Evolutionary conservation across 2,329 filamentous ascomycete genomes (phyloP), one percentile per base, ranked within the genome.

Genomic region (Akanthomyces dipterigenus): DNA sequence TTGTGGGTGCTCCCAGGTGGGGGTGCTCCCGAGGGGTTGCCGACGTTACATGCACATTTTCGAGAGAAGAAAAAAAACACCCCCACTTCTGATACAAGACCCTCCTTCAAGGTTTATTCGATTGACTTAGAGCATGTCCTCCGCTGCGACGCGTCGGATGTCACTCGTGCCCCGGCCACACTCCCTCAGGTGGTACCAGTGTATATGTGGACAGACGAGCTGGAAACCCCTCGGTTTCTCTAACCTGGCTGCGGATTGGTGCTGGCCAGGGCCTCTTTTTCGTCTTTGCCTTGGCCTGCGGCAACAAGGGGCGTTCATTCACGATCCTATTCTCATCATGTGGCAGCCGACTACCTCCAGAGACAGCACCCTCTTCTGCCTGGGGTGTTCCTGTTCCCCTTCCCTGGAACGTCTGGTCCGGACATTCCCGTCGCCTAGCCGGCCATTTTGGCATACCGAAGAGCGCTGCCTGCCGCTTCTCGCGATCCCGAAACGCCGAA

Each of bases 11-110:
- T 31, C 28, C n/a, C n/a, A n/a, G n/a, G n/a, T n/a, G n/a, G n/a
- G n/a, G n/a, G 28, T 28, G 28, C 28, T 28, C 28, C 28, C 28
- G 7, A 28, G 28, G 28, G 28, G 28, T 28, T 4, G 28, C 28
- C 11, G 92, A 96, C 80, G 96, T 36, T 20, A 26, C 46, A 49
- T 16, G 24, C 46, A 31, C 46, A 28, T 31, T 3, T 16, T n/a
- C 24, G 12, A 49, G 6, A 49, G 28, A 31, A 5, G n/a, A n/a
- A n/a, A n/a, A n/a, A n/a, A n/a, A n/a, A n/a, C 26, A 16, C 14
- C 16, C 14, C 43, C 43, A 12, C 43, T 3, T 3, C 43, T 6
- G 7, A 8, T 3, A 9, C 43, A 45, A 24, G 7, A 45, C 3
- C 20, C 20, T 22, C 18, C n/a, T 45, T 9, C 43, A 12, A n/a